Base-by-base conservation (phyloP, 164 flowering plant genomes). In the Berberis thunbergii region DNA sequence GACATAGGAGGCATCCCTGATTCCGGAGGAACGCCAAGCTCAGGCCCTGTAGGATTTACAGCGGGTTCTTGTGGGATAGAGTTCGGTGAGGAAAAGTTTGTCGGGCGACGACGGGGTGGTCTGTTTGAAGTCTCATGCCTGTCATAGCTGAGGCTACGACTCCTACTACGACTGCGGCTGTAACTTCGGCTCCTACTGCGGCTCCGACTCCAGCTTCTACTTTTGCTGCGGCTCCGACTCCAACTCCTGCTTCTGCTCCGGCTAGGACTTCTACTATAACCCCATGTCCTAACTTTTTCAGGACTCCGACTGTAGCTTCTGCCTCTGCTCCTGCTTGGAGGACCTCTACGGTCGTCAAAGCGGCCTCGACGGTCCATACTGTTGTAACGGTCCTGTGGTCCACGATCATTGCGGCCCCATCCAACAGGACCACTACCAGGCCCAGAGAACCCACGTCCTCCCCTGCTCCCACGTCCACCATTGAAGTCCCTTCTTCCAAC, bases 391-490 rank as follows among this genome's bases (percentile, higher is more conserved):
- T 26, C 26, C 26, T 26, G 26, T 4, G 54, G 43, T 4, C 11
- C 80, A 85, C 43, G 84, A 73, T 10, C 84, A 1, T 78, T 72
- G 59, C 87, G 73, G 9, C 83, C 84, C 78, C 26, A 26, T 26
- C 26, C 26, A 26, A 26, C 26, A 26, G 26, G 26, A 26, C 26
- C 26, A 26, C 26, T 26, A 26, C 26, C 26, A 26, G 26, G 26
- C 26, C 86, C 85, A 64, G 83, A 78, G 73, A 79, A 79, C 7
- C 84, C 81, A 8, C 88, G 73, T 9, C 84, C 26, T 26, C 26
- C 91, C 53, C 86, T 70, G 54, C 67, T 78, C 45, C 86, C 84
- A 61, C 79, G 77, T 0, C 73, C 75, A 67, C 60, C 60, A 41
- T 7, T 40, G 41, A 40, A 43, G 41, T 40, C 12, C 41, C 60